Evolutionary conservation across 495 filamentous ascomycete species (phyloP), one percentile per base, ranked within the genome.

Genomic region (Pseudoneurospora amorphoporcata): DNA sequence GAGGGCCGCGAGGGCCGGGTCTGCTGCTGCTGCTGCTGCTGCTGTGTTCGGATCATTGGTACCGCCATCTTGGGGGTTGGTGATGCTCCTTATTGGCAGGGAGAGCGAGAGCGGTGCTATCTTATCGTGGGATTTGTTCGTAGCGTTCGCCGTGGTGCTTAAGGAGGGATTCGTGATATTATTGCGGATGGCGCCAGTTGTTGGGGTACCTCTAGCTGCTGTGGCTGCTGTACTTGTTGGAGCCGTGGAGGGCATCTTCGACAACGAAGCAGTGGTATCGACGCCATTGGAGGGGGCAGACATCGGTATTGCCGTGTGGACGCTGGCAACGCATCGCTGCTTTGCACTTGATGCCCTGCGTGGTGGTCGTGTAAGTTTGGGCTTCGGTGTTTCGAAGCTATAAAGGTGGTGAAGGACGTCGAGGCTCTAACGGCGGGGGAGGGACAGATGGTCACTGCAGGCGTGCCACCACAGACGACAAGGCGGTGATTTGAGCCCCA

Each of bases 1-100:
- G 76, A 95, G 87, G 77, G 78, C 75, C 71, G 82, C 73, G 72
- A 35, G 14, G 53, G 73, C 73, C n/a, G 82, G 75, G 47, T 74
- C 71, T 43, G 32, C 32, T 9, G 35, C 37, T 29, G 29, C 58
- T 40, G 29, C 58, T 40, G 23, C 23, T 23, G 23, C 23, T 23
- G 74, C 69, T 65, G 69, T 39, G 71, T 23, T 65, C 70, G 35
- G 17, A 37, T 65, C 45, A 35, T 38, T 68, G 74, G 19, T 14
- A 61, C 39, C 9, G 40, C n/a, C 53, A 58, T 68, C 19, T 69
- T 53, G 43, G 32, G 69, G 45, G 12, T 68, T 65, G 10, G 45
- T 47, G 61, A 61, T 69, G 14, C 58, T 71, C 70, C 43, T 37
- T 41, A 37, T 71, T 40, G 75, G 65, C 38, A 32, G 17, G n/a